phyloP scores from a whole-genome alignment of 163 green algal species.

The Chloroidium sp. region DNA sequence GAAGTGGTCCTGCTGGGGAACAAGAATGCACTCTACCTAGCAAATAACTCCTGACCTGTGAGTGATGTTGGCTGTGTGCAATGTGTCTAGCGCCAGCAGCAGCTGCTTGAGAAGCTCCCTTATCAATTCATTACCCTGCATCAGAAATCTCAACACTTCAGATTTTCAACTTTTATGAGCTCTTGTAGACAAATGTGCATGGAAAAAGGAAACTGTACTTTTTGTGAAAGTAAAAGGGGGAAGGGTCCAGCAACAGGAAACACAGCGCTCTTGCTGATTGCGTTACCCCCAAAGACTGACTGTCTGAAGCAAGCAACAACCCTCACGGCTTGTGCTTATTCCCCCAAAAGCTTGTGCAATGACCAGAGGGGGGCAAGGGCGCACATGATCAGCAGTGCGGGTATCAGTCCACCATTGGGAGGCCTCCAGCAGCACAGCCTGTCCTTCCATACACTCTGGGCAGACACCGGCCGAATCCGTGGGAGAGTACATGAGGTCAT shows the following conservation, averaged over 20 bases:
- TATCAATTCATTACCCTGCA: slow-evolving; percentile 6
- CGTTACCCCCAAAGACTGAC: no score
- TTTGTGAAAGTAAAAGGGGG: no score
- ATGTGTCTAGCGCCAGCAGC: slow-evolving; percentile 24
- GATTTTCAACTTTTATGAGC: not conserved
- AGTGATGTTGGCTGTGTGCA: slow-evolving; percentile 34
- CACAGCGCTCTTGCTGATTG: no score
- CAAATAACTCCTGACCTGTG: slow-evolving; percentile 17
- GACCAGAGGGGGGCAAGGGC: not conserved
- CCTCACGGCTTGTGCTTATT: no score
- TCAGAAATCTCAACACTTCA: not conserved
- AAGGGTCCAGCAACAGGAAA: no score
- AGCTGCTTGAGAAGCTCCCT: slow-evolving; percentile 31
- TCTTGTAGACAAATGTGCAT: not conserved
- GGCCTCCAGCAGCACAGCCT: slow-evolving; percentile 15
- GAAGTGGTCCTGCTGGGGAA: not conserved
- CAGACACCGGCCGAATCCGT: not conserved
- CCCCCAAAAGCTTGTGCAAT: no score
- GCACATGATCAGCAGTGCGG: not conserved
- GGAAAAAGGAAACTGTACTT: no score
- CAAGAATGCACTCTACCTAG: no score
- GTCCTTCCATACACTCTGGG: not conserved
- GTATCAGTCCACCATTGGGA: slow-evolving; percentile 31
- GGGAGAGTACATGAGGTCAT: slow-evolving; percentile 47
- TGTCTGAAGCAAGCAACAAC: no score